phyloP scores from a whole-genome alignment of 148 eudicot genomes.

The Persicaria maculosa region DNA sequence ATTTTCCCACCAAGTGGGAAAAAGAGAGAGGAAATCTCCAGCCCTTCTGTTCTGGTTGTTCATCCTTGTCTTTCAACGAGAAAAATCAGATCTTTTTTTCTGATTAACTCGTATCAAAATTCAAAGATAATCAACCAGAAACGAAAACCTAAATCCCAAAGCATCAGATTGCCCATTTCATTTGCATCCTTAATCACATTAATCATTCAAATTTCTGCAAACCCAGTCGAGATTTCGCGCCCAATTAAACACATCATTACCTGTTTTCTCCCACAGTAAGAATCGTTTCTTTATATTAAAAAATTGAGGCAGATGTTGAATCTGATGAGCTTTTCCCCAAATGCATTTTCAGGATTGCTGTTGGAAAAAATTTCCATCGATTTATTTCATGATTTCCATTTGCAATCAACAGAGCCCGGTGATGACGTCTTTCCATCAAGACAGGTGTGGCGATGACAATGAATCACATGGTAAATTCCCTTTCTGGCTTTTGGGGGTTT shows the following conservation, averaged over 20 bases:
- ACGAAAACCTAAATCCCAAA: background rate
- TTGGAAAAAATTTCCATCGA: background rate
- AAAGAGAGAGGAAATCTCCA: background rate
- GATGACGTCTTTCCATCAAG: slow-evolving; percentile 30
- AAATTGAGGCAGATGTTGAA: background rate
- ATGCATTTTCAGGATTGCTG: background rate
- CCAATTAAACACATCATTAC: background rate
- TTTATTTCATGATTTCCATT: slow-evolving; percentile 29
- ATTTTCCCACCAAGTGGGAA: background rate
- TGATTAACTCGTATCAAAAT: background rate
- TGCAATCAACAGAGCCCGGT: slow-evolving; percentile 22
- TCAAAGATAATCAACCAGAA: background rate
- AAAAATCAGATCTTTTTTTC: background rate
- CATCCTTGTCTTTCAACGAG: background rate
- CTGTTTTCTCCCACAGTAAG: background rate
- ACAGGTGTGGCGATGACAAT: slow-evolving; percentile 16
- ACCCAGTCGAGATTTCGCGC: slow-evolving; percentile 1
- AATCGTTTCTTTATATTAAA: background rate
- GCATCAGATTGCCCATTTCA: background rate
- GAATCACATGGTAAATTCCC: slow-evolving; percentile 12
- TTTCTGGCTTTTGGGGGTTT: background rate
- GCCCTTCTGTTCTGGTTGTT: slow-evolving; percentile 8
- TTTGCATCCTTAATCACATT: background rate
- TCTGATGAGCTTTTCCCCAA: background rate
- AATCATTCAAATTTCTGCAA: slow-evolving; percentile 1